phyloP scores from a whole-genome alignment of 1,284 basidiomycete genomes.

The Apiotrichum gracile region DNA sequence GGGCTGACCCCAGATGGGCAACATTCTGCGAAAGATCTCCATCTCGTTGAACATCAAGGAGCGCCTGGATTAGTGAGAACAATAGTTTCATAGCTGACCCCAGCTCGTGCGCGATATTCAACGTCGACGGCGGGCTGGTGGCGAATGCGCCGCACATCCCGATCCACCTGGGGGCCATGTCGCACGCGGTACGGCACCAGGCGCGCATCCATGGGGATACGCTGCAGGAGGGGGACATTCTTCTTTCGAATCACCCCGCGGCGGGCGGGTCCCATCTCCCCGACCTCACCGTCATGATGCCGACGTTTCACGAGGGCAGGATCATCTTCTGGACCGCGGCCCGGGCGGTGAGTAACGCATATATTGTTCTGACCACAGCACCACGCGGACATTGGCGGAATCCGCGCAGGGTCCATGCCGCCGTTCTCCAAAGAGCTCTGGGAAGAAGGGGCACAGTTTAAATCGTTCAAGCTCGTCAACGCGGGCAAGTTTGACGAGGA shows the following conservation, averaged over 20 bases:
- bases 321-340: constrained; percentile 43
- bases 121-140: constrained; percentile 48
- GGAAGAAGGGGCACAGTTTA: constrained; percentile 50
- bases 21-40: constrained; percentile 50
- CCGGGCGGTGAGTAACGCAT: too few relatives aligned
- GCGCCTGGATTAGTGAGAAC: constrained; percentile 29
- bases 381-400: constrained; percentile 47
- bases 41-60: constrained; percentile 46
- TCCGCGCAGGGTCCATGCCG: constrained; percentile 49
- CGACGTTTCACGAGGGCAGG: constrained; percentile 34
- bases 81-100: neutral
- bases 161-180: constrained; percentile 39
- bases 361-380: too few relatives aligned
- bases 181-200: constrained; percentile 36
- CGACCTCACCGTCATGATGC: constrained; percentile 48
- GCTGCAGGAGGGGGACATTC: constrained; percentile 46
- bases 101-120: constrained; percentile 49
- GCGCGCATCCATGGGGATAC: constrained; percentile 28
- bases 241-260: constrained; percentile 51
- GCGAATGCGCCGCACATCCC: constrained; percentile 51
- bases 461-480: constrained; percentile 53
- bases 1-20: constrained; percentile 43
- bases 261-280: constrained; percentile 53
- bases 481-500: constrained; percentile 48
- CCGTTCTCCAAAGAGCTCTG: constrained; percentile 48